Percentiles rank a stretch among this genome's conserved stretches.
phyloP scores from a whole-genome alignment of 2,329 filamentous ascomycete genomes.

The Capronia americana region DNA sequence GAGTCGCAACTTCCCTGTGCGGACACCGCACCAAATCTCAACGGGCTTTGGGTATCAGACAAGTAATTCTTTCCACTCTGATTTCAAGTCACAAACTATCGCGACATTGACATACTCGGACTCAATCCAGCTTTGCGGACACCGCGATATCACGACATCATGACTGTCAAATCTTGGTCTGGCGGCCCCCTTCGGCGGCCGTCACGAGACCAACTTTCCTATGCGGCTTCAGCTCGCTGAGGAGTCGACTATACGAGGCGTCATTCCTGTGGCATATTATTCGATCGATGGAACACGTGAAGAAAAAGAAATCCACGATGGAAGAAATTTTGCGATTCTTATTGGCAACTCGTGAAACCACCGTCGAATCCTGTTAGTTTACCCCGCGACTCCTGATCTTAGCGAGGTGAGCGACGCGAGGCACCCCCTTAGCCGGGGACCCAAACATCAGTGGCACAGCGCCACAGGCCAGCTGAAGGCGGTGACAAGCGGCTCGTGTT shows the following conservation, averaged over 20 bases:
- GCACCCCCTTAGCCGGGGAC: not conserved
- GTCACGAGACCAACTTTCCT: conserved; percentile 15
- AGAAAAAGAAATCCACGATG: conserved; percentile 5
- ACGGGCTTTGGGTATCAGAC: not conserved
- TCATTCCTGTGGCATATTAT: not conserved
- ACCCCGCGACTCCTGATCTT: conserved; percentile 9
- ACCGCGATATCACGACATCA: conserved; percentile 9
- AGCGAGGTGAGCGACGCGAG: not conserved
- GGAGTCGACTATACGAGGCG: not conserved
- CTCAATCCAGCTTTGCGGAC: not conserved
- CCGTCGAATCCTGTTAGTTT: conserved; percentile 5
- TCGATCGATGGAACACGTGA: not conserved
- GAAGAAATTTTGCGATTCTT: not conserved
- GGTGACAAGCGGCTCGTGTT: conserved; percentile 1
- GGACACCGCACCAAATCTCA: not conserved
- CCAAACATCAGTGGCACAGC: not conserved
- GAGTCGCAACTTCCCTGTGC: not conserved
- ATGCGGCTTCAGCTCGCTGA: conserved; percentile 8
- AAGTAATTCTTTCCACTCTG: not conserved
- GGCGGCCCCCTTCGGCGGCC: not conserved
- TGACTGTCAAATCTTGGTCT: conserved; percentile 4
- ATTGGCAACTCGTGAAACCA: not conserved
- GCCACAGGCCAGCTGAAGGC: conserved; percentile 11
- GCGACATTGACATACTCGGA: too few species aligned
- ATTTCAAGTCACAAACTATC: not conserved